Base-by-base conservation (phyloP, 306 rosid genomes). In the Trifolium pratense region DNA sequence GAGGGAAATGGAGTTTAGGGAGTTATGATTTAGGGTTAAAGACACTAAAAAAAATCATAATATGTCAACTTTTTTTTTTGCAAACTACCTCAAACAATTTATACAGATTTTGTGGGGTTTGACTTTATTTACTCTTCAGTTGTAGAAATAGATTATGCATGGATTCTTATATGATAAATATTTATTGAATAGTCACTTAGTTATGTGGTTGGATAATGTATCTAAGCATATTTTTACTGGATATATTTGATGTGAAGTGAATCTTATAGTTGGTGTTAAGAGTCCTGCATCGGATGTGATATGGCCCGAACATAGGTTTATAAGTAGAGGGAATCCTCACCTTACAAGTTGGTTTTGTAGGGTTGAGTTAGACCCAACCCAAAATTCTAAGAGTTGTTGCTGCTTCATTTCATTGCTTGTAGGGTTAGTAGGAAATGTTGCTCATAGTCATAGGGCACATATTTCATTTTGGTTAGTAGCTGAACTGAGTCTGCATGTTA, bases 381-480 rank as follows among this genome's bases (percentile, higher is more conserved):
- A 29, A 29, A 4, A 29, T 29, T 29, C 6, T 29, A 4, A 29
- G 32, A 29, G 32, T 29, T 29, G 32, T 29, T 29, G 32, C 6
- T 4, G 32, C 32, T 4, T 29, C 6, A 0, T 29, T 29, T 29
- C 6, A 10, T 65, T 18, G 39, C 14, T 56, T 65, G 39, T 66
- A 14, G 48, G 37, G 15, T 6, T 26, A 26, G 61, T 5, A 12
- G 32, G 18, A 17, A 57, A 66, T 9, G 64, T 8, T 64, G 46
- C 39, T 64, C 8, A 26, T 17, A 25, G 57, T 39, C 4, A n/a
- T 39, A 20, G 32, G 32, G 32, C 5, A 9, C 15, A 4, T 40
- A n/a, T 31, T 60, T 60, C 66, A 31, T n/a, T n/a, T 60, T 60
- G 45, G 31, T 16, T 29, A 46, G 14, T 57, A 39, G 32, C 68